These are phyloP conservation scores for Sclerotinia trifoliorum DNA, from an alignment of 2,329 filamentous ascomycete genomes.

Conservation along the genomic window DNA sequence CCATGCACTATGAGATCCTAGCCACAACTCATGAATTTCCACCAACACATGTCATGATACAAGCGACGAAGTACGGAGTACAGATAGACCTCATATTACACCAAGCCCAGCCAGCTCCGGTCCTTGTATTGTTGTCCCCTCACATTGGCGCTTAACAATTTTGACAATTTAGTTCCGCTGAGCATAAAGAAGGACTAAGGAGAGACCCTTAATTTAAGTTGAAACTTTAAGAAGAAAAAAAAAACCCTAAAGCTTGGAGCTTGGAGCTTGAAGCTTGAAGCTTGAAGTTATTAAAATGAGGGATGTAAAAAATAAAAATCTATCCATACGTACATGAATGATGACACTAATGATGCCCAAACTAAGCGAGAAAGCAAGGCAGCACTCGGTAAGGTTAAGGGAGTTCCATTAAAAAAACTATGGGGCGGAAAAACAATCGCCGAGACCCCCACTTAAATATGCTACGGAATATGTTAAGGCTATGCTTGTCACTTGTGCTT, in stretches of 20 bases:
- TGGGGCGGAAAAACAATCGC: constrained; percentile 8
- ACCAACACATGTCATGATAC: constrained; percentile 1
- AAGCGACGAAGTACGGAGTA: background rate
- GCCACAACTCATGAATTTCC: background rate
- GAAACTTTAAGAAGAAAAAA: background rate
- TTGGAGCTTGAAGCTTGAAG: background rate
- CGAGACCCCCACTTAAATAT: background rate
- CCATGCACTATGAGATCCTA: constrained; percentile 9
- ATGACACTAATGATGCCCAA: constrained; percentile 7
- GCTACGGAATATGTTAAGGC: background rate
- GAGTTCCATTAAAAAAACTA: background rate
- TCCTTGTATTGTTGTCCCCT: background rate
- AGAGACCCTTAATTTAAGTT: constrained; percentile 12
- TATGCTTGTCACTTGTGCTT: background rate
- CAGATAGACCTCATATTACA: constrained; percentile 4
- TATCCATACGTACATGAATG: background rate
- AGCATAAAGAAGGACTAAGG: background rate
- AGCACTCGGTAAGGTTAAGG: background rate
- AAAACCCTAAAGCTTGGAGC: background rate
- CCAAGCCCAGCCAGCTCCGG: background rate
- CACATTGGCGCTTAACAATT: background rate
- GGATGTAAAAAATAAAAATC: background rate
- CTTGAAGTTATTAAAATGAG: background rate
- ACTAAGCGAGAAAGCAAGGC: constrained; percentile 14
- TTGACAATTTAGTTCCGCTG: background rate